Evolutionary conservation across 164 flowering plant species (phyloP), one percentile per base, ranked within the genome.

Genomic region (Kingdonia uniflora): DNA sequence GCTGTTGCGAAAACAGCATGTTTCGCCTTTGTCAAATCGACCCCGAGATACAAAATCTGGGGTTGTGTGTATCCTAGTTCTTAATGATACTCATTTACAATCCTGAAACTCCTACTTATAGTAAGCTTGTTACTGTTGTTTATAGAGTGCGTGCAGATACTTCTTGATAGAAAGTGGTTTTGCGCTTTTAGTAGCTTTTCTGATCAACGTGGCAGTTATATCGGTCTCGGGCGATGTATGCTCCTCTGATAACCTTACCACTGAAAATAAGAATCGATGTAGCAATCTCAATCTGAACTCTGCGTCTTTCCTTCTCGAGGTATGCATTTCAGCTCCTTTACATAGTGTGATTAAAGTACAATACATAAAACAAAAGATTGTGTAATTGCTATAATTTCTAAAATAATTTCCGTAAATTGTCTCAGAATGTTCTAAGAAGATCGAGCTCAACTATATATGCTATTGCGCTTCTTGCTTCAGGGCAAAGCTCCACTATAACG

Each of bases 161-260:
- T 92, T 82, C 56, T 42, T 80, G 70, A 75, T 92, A 54, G 99
- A 92, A 65, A 92, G 99, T 68, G 97, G 70, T 1, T 71, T 88
- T 64, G 97, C 99, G 49, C 69, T 92, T 12, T 51, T 54, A 49
- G 65, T 92, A 56, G 94, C 99, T 14, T 92, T 92, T 61, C 81
- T 84, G 58, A 92, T 92, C 33, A 92, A 88, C 65, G 63, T 92
- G 20, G 78, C 95, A 2, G 75, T 92, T 22, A 84, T 92, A 54
- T 80, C 97, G 29, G 95, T 92, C 7, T 78, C 80, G 65, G 99
- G 95, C 46, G 75, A 94, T 1, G 95, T 92, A 63, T 92, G 99
- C 77, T 65, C 57, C 52, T 78, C 91, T 16, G n/a, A n/a, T n/a
- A n/a, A n/a, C n/a, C n/a, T n/a, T n/a, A n/a, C n/a, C n/a, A n/a